Evolutionary conservation across 2,329 filamentous ascomycete species (phyloP).

Genomic region (Paraphoma chrysanthemicola): DNA sequence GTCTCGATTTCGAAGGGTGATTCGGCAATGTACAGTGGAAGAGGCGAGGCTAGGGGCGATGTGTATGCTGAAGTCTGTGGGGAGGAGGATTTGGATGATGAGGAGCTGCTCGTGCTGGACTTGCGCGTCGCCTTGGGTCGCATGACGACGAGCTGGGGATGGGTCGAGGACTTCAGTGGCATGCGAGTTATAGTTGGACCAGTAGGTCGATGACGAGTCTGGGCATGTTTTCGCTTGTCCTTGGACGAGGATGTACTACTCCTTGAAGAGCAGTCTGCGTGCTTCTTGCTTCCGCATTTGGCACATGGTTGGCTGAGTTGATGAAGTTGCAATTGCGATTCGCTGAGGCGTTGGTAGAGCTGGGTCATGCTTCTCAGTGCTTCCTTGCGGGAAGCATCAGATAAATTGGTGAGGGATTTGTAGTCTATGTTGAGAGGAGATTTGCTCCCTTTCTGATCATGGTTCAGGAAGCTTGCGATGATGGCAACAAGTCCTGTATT

Average conservation of each 20-base stretch:
- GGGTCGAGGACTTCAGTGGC: constrained; percentile 38
- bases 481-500: constrained; percentile 57
- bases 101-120: constrained; percentile 28
- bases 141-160: constrained; percentile 47
- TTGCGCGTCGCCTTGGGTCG: constrained; percentile 41
- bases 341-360: constrained; percentile 48
- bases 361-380: constrained; percentile 52
- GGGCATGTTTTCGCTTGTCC: constrained; percentile 32
- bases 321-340: constrained; percentile 44
- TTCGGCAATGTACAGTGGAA: constrained; percentile 31
- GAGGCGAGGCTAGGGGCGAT: constrained; percentile 32
- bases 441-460: constrained; percentile 41
- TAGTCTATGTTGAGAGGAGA: constrained; percentile 50
- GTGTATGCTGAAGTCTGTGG: constrained; percentile 26
- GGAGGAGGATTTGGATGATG: constrained; percentile 25
- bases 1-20: constrained; percentile 28
- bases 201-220: constrained; percentile 28
- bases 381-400: constrained; percentile 54
- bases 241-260: constrained; percentile 23
- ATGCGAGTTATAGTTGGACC: constrained; percentile 40
- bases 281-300: constrained; percentile 33
- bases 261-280: constrained; percentile 27
- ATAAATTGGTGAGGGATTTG: constrained; percentile 52
- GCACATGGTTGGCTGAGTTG: constrained; percentile 25
- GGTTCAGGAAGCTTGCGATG: constrained; percentile 53